Conservation (phyloP, 176 grass and related monocot genomes). For the Alloteropsis semialata region DNA sequence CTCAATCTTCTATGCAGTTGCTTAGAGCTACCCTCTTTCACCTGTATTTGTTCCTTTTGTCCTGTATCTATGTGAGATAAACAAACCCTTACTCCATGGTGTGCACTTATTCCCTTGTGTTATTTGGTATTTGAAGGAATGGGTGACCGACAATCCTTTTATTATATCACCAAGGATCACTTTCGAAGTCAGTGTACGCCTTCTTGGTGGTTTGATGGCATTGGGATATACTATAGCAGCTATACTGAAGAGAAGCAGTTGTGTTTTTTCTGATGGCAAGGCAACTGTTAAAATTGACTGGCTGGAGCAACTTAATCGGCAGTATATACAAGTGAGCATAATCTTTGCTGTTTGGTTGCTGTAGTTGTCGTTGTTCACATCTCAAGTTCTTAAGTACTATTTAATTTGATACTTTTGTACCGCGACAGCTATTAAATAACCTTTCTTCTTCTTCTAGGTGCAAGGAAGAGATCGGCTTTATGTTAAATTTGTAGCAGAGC, state of each 20-base stretch:
- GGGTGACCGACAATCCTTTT: constrained; percentile 93
- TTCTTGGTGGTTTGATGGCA: constrained; percentile 98
- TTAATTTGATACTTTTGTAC: not conserved
- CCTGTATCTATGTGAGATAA: not conserved
- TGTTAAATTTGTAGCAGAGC: constrained; percentile 73
- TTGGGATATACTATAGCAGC: constrained; percentile 93
- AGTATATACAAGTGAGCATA: constrained; percentile 76
- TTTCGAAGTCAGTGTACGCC: constrained; percentile 98
- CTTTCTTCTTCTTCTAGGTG: constrained; percentile 46
- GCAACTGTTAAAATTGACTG: constrained; percentile 94
- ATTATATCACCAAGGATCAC: constrained; percentile 99
- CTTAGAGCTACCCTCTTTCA: not conserved
- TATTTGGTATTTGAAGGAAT: constrained; percentile 62
- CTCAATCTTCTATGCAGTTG: not conserved
- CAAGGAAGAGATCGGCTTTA: constrained; percentile 87
- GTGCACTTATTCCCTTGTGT: constrained; percentile 14
- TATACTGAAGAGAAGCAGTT: constrained; percentile 92
- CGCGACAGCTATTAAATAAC: not conserved
- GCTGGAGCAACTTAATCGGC: constrained; percentile 84
- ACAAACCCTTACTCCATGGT: not conserved
- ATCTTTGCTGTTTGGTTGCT: constrained; percentile 2
- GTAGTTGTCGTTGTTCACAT: constrained; percentile 3
- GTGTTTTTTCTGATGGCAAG: constrained; percentile 80
- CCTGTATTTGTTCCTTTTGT: not conserved
- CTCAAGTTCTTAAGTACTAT: not conserved